These are phyloP conservation scores for Deinandra increscens DNA, from an alignment of 129 eudicot genomes.

Conservation along the genomic window DNA sequence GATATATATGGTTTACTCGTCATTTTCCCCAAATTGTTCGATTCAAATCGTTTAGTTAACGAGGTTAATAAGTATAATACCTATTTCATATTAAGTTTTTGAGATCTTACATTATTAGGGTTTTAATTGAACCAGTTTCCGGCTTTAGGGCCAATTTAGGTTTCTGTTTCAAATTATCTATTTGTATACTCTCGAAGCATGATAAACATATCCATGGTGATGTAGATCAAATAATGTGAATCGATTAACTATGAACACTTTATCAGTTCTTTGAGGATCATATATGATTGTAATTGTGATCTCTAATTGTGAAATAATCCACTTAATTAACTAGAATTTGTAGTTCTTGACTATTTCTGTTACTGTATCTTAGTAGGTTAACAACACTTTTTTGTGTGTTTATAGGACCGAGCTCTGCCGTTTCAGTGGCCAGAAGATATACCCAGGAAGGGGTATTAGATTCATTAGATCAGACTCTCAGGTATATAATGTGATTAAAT, in stretches of 20 bases:
- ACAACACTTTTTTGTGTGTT: neutral
- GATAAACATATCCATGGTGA: constrained; percentile 2
- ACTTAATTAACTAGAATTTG: neutral
- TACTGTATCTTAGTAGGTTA: neutral
- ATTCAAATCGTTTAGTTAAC: neutral
- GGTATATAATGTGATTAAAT: constrained; percentile 30
- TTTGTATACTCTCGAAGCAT: neutral
- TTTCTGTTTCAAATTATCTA: neutral
- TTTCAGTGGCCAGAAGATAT: constrained; percentile 77
- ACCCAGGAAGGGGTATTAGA: constrained; percentile 79
- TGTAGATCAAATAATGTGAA: neutral
- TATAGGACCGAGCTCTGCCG: constrained; percentile 81
- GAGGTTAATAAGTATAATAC: neutral
- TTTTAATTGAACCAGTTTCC: neutral
- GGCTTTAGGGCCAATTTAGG: too few species aligned
- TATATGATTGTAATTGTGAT: neutral
- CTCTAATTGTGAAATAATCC: neutral
- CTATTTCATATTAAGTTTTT: neutral
- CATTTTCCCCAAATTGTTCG: neutral
- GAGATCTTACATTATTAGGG: neutral
- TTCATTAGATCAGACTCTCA: constrained; percentile 72
- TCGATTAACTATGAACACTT: neutral
- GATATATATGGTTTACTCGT: neutral
- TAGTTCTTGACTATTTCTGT: neutral
- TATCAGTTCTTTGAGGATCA: neutral